Evolutionary conservation across 169 alveolate species (phyloP).

Genomic region (Plasmodium inui): DNA sequence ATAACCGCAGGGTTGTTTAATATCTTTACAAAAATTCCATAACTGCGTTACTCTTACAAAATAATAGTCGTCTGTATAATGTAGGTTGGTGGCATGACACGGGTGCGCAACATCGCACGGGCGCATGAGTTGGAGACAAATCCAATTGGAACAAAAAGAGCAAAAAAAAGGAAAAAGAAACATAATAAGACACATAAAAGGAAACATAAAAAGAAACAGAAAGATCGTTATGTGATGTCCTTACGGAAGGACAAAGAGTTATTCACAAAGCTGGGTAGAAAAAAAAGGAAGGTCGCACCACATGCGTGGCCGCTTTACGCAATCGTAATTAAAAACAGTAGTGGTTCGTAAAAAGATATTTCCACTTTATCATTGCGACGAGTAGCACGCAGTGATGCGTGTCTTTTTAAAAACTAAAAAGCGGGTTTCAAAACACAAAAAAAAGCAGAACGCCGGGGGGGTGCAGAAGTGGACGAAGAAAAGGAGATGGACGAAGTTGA

Average conservation of each 20-base stretch:
- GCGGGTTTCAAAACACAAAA: not conserved
- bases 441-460: not conserved
- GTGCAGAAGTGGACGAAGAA: not conserved
- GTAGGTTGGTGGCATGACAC: not conserved
- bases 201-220: not conserved
- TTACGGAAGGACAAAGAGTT: not conserved
- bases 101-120: not conserved
- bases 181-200: not conserved
- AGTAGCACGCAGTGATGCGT: not conserved
- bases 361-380: not conserved
- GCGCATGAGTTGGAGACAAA: not conserved
- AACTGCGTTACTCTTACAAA: not conserved
- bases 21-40: not conserved
- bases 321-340: not conserved
- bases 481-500: not conserved
- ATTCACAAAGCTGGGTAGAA: not conserved
- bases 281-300: not conserved
- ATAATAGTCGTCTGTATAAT: not conserved
- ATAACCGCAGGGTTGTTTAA: conserved; percentile 17
- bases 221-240: not conserved
- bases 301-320: not conserved
- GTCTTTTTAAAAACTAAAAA: not conserved
- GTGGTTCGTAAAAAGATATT: not conserved
- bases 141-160: not conserved
- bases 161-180: not conserved